phyloP scores from a whole-genome alignment of 495 filamentous ascomycete genomes.

The Staphylotrichum tortipilum region DNA sequence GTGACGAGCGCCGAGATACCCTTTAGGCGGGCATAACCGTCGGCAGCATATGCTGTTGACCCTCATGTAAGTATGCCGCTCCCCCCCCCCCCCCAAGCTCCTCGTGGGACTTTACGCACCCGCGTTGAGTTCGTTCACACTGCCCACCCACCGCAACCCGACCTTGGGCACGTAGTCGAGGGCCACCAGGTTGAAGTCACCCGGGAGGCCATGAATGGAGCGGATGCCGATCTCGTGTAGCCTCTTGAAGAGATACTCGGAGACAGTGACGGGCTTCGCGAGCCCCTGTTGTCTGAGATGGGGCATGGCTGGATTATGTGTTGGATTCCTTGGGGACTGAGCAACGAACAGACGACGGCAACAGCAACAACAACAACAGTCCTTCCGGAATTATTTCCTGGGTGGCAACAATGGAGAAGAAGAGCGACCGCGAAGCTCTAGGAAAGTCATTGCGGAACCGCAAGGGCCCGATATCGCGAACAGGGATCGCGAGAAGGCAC shows the following conservation, averaged over 20 bases:
- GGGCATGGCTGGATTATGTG: slow-evolving; percentile 2
- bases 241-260: slow-evolving; percentile 61
- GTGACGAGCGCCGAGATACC: slow-evolving; percentile 66
- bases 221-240: slow-evolving; percentile 60
- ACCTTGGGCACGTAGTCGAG: slow-evolving; percentile 57
- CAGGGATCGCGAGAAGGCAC: neutral
- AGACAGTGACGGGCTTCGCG: slow-evolving; percentile 39
- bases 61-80: no score
- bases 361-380: neutral
- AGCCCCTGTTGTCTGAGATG: slow-evolving; percentile 32
- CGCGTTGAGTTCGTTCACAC: slow-evolving; percentile 76
- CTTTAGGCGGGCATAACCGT: slow-evolving; percentile 70
- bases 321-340: neutral
- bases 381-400: no score
- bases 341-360: no score
- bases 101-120: slow-evolving; percentile 32
- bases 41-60: slow-evolving; percentile 58
- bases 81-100: no score
- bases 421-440: neutral
- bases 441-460: neutral
- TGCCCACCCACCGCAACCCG: slow-evolving; percentile 68
- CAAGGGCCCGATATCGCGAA: neutral
- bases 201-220: slow-evolving; percentile 63
- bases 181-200: slow-evolving; percentile 65
- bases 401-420: no score